Evolutionary conservation across 164 flowering plant species (phyloP).

Genomic region (Chloranthus sessilifolius): DNA sequence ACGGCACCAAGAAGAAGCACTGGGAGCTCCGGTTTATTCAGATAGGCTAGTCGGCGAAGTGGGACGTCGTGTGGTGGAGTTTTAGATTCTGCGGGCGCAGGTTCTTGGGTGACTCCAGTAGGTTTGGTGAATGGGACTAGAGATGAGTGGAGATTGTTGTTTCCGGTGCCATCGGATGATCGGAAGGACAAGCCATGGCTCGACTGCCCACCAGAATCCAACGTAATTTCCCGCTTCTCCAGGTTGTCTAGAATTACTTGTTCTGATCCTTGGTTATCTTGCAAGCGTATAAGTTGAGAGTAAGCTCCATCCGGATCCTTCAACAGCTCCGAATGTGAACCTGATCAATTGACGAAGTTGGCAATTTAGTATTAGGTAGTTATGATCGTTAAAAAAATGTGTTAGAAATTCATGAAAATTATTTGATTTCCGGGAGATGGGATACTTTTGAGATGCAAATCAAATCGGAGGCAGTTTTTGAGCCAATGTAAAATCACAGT

Average conservation of each 20-base stretch:
- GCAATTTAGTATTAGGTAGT: no score
- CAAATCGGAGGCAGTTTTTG: no score
- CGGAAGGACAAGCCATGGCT: conserved; percentile 19
- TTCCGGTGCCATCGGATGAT: conserved; percentile 31
- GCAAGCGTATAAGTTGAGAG: conserved; percentile 36
- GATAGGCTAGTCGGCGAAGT: conserved; percentile 33
- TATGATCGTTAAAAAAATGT: no score
- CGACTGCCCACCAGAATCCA: conserved; percentile 18
- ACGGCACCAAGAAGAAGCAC: conserved; percentile 27
- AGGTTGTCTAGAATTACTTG: conserved; percentile 8
- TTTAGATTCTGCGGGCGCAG: conserved; percentile 1
- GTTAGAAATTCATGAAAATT: no score
- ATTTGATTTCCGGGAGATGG: no score
- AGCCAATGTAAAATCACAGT: no score
- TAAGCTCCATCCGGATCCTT: conserved; percentile 41
- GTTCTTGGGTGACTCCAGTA: conserved; percentile 14
- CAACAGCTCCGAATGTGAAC: conserved; percentile 41
- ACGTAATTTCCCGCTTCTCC: conserved; percentile 14
- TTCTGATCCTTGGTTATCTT: conserved; percentile 29
- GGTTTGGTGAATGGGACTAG: conserved; percentile 22
- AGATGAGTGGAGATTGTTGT: conserved; percentile 33
- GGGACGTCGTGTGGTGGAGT: conserved; percentile 16
- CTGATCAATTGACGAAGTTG: conserved; percentile 24
- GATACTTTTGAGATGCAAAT: no score
- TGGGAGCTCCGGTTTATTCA: conserved; percentile 45